Base-by-base conservation (phyloP, 768 basidiomycete genomes). In the Trametes meyenii region DNA sequence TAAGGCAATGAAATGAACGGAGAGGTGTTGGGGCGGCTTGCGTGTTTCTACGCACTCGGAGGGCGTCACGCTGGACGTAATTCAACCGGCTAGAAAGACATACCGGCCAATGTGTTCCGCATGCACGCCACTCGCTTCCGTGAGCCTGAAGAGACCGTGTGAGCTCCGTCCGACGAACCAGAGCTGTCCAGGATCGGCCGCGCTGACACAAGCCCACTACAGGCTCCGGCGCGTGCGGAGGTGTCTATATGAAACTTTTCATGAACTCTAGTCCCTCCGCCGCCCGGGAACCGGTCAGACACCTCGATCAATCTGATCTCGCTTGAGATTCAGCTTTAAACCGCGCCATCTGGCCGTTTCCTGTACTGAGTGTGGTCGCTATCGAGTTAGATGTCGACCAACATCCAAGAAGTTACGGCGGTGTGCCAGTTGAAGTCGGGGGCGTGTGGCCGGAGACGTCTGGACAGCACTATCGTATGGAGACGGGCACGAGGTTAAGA, bases 281-380 rank as follows among this genome's bases (percentile, higher is more conserved):
- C 3, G 29, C 29, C 29, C 21, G 10, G 45, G 45, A 8, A 24
- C 13, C 24, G 23, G 45, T 13, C 24, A 13, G 21, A 7, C 3
- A 6, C 26, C n/a, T 53, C 53, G 60, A 61, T 61, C 54, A 50
- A 50, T 55, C 54, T 42, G 59, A 55, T 61, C 54, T 55, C 23
- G 8, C 17, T 19, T 17, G 17, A 17, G 43, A 21, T 21, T 7
- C 17, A n/a, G 13, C n/a, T 7, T 5, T 24, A 24, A 14, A 42
- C 16, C 23, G 3, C 53, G 16, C 13, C 17, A 51, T 12, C 19
- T 33, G 29, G 29, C 29, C 29, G 8, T 33, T 33, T 33, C 29
- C 29, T 33, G 29, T 33, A 3, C 29, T 8, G 8, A 33, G 29
- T n/a, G n/a, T n/a, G n/a, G n/a, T 33, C 29, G 8, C 29, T 33